Conservation (phyloP, 2,329 filamentous ascomycete genomes). For the Sporothrix variecibatus region DNA sequence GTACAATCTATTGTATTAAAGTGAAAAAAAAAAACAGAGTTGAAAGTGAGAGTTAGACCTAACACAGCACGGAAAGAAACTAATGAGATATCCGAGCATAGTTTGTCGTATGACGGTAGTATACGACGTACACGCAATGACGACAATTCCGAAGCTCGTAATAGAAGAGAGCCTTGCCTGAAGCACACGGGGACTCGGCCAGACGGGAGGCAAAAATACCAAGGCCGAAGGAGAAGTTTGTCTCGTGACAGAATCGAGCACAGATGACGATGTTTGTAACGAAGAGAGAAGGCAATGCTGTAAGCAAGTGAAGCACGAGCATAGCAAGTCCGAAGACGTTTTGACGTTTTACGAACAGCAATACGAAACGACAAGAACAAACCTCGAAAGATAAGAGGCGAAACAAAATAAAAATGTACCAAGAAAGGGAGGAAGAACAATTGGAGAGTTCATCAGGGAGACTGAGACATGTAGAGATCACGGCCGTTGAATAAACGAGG, state of each 20-base stretch:
- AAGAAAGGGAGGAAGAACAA: background rate
- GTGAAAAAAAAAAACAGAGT: no score
- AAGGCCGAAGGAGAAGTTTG: background rate
- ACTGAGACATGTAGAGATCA: background rate
- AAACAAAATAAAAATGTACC: background rate
- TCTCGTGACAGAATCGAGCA: background rate
- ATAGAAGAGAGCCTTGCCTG: background rate
- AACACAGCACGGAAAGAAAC: background rate
- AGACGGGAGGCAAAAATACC: background rate
- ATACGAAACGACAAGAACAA: background rate
- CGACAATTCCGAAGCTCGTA: background rate
- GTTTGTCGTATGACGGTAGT: background rate
- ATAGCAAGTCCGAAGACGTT: background rate
- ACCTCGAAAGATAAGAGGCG: background rate
- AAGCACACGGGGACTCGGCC: conserved; percentile 2
- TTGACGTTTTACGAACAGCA: background rate
- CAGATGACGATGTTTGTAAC: background rate
- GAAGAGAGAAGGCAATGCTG: background rate
- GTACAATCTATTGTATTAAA: no score
- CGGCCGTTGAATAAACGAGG: background rate
- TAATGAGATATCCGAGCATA: background rate
- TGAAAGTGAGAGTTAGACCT: background rate
- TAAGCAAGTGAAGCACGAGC: background rate
- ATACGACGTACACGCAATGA: background rate
- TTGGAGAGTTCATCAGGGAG: background rate